Conservation (phyloP, 2,329 filamentous ascomycete species). For the Blastomyces percursus region DNA sequence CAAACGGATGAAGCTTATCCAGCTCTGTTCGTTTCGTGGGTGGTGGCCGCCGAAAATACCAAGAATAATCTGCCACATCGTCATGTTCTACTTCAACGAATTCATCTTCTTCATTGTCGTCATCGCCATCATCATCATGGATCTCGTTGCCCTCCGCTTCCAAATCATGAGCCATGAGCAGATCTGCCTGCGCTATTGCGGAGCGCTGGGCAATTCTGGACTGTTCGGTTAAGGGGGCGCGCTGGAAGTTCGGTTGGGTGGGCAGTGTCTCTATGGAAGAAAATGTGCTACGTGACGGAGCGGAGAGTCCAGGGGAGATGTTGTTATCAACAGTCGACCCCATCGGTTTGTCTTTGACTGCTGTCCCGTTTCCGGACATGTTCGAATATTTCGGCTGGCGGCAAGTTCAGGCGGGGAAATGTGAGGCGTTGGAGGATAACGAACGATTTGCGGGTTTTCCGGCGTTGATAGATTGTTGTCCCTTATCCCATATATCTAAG, state of each 20-base stretch:
- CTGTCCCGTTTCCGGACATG: background rate
- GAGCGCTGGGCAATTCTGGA: conserved; percentile 9
- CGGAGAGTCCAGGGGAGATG: background rate
- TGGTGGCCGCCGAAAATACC: conserved; percentile 32
- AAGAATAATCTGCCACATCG: conserved; percentile 30
- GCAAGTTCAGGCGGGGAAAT: background rate
- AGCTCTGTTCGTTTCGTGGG: conserved; percentile 22
- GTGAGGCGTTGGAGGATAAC: background rate
- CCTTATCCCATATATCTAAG: background rate
- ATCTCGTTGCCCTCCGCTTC: background rate
- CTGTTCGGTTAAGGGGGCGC: conserved; percentile 7
- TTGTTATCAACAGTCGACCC: conserved; percentile 1
- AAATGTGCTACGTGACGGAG: background rate
- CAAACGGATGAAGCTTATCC: conserved; percentile 58
- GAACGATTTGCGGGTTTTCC: background rate
- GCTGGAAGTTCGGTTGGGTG: background rate
- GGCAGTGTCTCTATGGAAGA: conserved; percentile 1
- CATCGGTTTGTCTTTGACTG: background rate
- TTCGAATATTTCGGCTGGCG: background rate
- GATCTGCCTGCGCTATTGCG: conserved; percentile 9
- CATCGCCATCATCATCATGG: background rate
- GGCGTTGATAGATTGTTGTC: no score
- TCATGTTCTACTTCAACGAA: conserved; percentile 34
- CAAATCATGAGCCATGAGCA: background rate
- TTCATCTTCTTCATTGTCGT: conserved; percentile 24